Percentiles rank a stretch among this genome's conserved stretches.
Evolutionary conservation across 306 rosid genomes (phyloP).

Genomic region (Quercus agrifolia): DNA sequence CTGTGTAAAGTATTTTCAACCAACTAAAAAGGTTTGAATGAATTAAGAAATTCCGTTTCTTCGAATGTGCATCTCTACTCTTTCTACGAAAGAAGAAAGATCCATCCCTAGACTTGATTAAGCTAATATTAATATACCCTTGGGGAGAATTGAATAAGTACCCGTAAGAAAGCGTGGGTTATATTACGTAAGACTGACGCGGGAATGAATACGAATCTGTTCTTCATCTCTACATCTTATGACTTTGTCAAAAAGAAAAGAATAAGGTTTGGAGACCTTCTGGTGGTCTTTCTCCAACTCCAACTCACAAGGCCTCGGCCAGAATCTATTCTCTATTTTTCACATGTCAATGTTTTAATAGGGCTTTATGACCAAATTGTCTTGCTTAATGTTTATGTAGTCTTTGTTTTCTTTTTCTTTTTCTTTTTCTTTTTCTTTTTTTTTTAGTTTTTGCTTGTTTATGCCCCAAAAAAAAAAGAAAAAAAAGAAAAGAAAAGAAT

Average conservation of each 20-base stretch:
- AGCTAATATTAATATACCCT: no score
- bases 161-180: not conserved
- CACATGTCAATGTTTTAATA: not conserved
- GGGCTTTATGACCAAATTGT: not conserved
- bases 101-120: not conserved
- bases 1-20: not conserved
- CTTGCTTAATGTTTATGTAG: not conserved
- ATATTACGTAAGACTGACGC: not conserved
- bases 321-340: not conserved
- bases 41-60: not conserved
- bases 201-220: not conserved
- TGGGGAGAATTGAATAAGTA: not conserved
- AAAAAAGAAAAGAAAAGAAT: no score
- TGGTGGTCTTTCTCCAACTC: not conserved
- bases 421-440: fast-evolving
- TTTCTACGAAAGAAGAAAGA: not conserved
- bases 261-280: no score
- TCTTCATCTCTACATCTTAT: not conserved
- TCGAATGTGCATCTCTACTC: no score
- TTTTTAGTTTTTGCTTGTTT: no score
- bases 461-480: no score
- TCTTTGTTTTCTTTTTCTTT: no score
- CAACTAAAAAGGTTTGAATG: not conserved
- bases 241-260: not conserved
- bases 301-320: not conserved